Percentiles rank a stretch among this genome's conserved stretches.
phyloP scores from a whole-genome alignment of 768 basidiomycete genomes.

The Austroboletus eburneus region DNA sequence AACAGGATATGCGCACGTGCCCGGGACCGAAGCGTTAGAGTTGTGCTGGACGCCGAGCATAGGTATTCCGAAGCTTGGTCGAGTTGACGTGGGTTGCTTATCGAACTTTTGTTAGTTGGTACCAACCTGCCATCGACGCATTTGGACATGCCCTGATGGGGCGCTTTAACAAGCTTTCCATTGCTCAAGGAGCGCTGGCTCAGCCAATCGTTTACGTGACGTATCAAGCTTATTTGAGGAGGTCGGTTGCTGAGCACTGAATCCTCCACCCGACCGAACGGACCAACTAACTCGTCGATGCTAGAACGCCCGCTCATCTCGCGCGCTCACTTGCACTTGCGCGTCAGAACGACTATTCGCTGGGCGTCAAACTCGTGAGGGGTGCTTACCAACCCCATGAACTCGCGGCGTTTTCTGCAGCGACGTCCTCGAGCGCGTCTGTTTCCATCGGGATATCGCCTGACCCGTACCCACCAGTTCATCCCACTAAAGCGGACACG shows the following conservation, averaged over 20 bases:
- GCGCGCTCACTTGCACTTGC: slow-evolving; percentile 63
- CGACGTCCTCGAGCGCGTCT: slow-evolving; percentile 17
- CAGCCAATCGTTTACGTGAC: slow-evolving; percentile 81
- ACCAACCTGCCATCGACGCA: slow-evolving; percentile 79
- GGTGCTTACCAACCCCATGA: slow-evolving; percentile 90
- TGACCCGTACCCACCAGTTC: slow-evolving; percentile 61
- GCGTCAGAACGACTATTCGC: slow-evolving; percentile 56
- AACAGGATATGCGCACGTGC: slow-evolving; percentile 62
- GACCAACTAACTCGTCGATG: background rate
- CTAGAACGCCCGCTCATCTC: slow-evolving; percentile 68
- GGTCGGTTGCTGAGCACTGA: too few species aligned
- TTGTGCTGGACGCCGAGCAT: slow-evolving; percentile 86
- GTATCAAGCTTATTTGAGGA: slow-evolving; percentile 82
- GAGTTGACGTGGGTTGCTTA: slow-evolving; percentile 1
- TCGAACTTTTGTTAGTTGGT: slow-evolving; percentile 41
- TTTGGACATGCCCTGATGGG: slow-evolving; percentile 70
- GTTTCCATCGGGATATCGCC: slow-evolving; percentile 48
- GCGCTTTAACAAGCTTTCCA: slow-evolving; percentile 59
- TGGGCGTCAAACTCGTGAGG: slow-evolving; percentile 90
- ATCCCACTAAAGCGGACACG: slow-evolving; percentile 63
- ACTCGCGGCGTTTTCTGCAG: slow-evolving; percentile 37
- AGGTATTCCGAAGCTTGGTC: slow-evolving; percentile 34
- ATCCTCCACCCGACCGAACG: too few species aligned
- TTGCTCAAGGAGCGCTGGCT: too few species aligned
- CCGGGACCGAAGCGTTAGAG: slow-evolving; percentile 53